Base-by-base conservation (phyloP, 495 filamentous ascomycete genomes). In the Trichoderma reesei region DNA sequence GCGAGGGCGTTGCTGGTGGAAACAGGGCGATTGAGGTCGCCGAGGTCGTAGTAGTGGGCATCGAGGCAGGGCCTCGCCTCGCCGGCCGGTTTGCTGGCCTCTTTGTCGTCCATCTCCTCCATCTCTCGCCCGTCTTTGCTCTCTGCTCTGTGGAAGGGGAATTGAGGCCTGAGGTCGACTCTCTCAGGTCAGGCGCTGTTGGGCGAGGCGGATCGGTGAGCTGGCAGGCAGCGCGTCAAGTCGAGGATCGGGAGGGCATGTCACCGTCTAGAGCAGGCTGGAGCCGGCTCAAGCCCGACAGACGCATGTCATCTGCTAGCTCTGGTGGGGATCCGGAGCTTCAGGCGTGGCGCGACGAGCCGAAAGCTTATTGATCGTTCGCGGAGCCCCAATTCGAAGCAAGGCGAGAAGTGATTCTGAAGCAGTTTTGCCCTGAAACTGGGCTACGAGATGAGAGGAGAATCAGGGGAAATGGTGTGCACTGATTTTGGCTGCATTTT, bases 1-100 rank as follows among this genome's bases (percentile, higher is more conserved):
- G 81, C 77, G 36, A 76, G 73, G 3, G 65, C 33, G 69, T 66
- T 81, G 20, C 26, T 67, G 0, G 82, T 81, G 54, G 62, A 81
- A 7, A 87, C 70, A 10, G 72, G 63, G 33, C 83, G 78, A 46
- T 75, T 68, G 62, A 77, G 84, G 5, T 68, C 67, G n/a, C 86
- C 86, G 1, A 88, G 80, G 62, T 87, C 66, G 68, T 82, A 88
- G 65, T 86, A 86, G 13, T 67, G 65, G 37, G 20, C 11, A 7
- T 56, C 51, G 9, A 56, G 51, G 9, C 9, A 1, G 6, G 31
- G 51, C 11, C 51, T 56, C 26, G 26, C 1, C 26, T 36, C 26
- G 51, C 51, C 14, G 9, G 51, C 51, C 10, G 31, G 33, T 56
- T 10, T 13, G 26, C 51, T 33, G 20, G 20, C 51, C 51, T 34